Evolutionary conservation across 495 filamentous ascomycete species (phyloP), one percentile per base, ranked within the genome.

Genomic region (Eremomyces bilateralis): DNA sequence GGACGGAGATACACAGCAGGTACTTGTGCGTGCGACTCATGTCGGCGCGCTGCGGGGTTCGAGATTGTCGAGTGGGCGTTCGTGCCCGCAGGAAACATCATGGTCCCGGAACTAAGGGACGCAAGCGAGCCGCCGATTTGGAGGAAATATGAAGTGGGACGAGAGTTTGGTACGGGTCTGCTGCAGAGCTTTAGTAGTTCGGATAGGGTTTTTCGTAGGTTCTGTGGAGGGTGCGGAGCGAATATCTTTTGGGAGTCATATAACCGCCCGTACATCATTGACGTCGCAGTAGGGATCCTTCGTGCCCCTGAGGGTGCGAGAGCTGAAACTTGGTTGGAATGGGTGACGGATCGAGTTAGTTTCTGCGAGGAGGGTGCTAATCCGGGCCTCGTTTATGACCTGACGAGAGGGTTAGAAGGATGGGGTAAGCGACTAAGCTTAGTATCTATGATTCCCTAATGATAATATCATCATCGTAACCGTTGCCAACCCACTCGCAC

Each of bases 31-130:
- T 80, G 76, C 49, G 52, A 47, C 3, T 65, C 65, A 2, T 82
- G 76, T 50, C 65, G 74, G 18, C 49, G 67, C 6, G 50, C 55
- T 3, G 64, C 64, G 3, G 76, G 76, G 2, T 73, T 71, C 22
- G 73, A 79, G 31, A 64, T 75, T 33, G 69, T 76, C 40, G 49
- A 60, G 5, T 82, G 76, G 73, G 61, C 69, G 0, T 80, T 79
- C 39, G 51, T 78, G 12, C 73, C 73, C 3, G 62, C 61, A 33
- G 48, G 51, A 5, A 73, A 77, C 41, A 69, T 80, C 39, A 52
- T 55, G 34, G 56, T 71, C 20, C 35, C 40, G 8, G 29, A 38
- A 5, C 36, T 34, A 21, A n/a, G n/a, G n/a, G n/a, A n/a, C n/a
- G 20, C 22, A 3, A 36, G 24, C 8, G 24, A 27, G 6, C 24